Evolutionary conservation across 1,284 basidiomycete genomes (phyloP).

Genomic region (Boletus sp.): DNA sequence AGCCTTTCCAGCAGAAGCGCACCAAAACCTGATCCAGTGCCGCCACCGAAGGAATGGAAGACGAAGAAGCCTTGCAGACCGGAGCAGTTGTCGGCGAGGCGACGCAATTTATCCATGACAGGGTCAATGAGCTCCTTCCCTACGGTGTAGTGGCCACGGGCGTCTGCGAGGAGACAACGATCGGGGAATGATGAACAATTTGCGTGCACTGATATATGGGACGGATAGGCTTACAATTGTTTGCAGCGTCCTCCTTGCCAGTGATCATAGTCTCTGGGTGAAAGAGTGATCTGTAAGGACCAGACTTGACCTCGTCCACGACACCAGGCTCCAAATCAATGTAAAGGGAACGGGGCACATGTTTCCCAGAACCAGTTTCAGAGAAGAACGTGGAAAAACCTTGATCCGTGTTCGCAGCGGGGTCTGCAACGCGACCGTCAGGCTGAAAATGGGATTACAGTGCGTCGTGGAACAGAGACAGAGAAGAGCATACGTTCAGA

Average conservation of each 20-base stretch:
- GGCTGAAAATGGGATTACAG: constrained; percentile 49
- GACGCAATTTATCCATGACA: constrained; percentile 94
- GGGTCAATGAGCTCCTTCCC: constrained; percentile 92
- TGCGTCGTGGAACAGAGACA: neutral
- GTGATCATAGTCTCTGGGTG: constrained; percentile 99
- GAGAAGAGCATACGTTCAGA: constrained; percentile 63
- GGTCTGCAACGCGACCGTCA: constrained; percentile 82
- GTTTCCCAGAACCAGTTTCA: constrained; percentile 89
- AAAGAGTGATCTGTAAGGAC: constrained; percentile 92
- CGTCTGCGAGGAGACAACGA: constrained; percentile 56
- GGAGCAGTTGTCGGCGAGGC: constrained; percentile 95
- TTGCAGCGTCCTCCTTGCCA: constrained; percentile 99
- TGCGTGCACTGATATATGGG: constrained; percentile 15
- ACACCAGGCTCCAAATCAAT: constrained; percentile 95
- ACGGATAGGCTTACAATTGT: constrained; percentile 76
- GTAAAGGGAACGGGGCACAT: constrained; percentile 97
- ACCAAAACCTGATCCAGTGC: constrained; percentile 98
- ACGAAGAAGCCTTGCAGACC: constrained; percentile 99
- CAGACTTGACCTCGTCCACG: constrained; percentile 94
- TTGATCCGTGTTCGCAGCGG: constrained; percentile 72
- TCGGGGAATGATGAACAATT: constrained; percentile 12
- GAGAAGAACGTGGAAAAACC: constrained; percentile 98
- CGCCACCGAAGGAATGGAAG: constrained; percentile 99
- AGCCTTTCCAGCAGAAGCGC: constrained; percentile 94
- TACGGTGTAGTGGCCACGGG: constrained; percentile 96